These are phyloP conservation scores for Lathyrus tuberosus DNA, from an alignment of 306 rosid species.

Conservation along the genomic window DNA sequence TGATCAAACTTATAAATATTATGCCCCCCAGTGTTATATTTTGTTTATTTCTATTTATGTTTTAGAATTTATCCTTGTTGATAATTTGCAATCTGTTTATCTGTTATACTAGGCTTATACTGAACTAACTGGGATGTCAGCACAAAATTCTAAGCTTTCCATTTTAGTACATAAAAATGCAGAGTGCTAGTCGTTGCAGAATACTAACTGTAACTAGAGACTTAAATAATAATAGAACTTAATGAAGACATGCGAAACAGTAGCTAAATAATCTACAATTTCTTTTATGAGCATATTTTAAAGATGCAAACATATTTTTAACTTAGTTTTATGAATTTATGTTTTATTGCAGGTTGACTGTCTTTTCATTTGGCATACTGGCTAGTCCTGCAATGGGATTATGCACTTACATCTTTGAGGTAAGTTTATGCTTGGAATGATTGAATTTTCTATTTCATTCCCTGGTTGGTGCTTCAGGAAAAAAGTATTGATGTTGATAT, in stretches of 20 bases:
- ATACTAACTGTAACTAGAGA: not conserved
- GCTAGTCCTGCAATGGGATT: conserved; percentile 69
- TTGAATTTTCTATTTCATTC: conserved; percentile 16
- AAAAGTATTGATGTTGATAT: not conserved
- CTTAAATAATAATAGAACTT: not conserved
- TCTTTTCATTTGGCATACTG: conserved; percentile 65
- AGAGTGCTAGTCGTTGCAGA: not conserved
- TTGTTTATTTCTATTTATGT: conserved; percentile 11
- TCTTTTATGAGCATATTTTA: conserved; percentile 19
- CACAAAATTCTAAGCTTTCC: not conserved
- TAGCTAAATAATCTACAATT: not conserved
- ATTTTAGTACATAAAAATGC: not conserved
- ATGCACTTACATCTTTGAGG: conserved; percentile 65
- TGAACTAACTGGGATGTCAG: conserved; percentile 5
- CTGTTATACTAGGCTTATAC: not conserved
- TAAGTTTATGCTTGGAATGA: conserved; percentile 34
- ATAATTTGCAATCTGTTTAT: not conserved
- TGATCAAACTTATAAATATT: conserved; percentile 11
- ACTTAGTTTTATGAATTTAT: conserved; percentile 16
- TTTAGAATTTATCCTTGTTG: conserved; percentile 11
- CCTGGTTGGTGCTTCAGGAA: conserved; percentile 14
- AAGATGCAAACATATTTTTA: conserved; percentile 1
- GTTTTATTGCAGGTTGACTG: conserved; percentile 63
- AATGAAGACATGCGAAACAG: not conserved
- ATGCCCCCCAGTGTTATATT: not conserved